These are phyloP conservation scores for Trichophyton mentagrophytes DNA, from an alignment of 2,329 filamentous ascomycete genomes.

Conservation along the genomic window DNA sequence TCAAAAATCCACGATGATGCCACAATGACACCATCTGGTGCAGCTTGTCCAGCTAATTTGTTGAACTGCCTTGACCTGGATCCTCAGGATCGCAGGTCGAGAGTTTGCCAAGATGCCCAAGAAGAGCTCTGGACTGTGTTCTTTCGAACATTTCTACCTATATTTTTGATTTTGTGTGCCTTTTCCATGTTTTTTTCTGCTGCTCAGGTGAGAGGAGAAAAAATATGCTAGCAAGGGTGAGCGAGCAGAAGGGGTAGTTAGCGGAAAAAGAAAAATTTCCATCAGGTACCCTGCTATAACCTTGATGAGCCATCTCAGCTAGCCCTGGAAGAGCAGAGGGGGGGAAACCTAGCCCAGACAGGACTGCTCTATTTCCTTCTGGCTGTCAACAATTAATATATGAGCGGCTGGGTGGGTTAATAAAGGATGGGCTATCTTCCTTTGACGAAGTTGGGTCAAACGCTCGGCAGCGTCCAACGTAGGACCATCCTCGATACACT, in stretches of 20 bases:
- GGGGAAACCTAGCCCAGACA: not conserved
- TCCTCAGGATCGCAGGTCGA: not conserved
- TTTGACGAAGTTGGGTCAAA: not conserved
- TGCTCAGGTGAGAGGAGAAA: not conserved
- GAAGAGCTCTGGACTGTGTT: not conserved
- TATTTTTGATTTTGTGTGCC: not conserved
- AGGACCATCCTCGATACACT: not conserved
- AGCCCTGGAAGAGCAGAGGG: not conserved
- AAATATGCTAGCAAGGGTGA: not conserved
- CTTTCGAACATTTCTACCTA: not conserved
- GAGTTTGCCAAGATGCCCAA: not conserved
- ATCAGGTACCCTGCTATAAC: constrained; percentile 4
- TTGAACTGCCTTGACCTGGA: not conserved
- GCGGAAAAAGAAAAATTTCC: not conserved
- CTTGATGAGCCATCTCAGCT: not conserved
- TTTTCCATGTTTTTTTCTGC: not conserved
- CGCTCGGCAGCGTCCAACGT: not conserved
- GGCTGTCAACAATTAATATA: no score
- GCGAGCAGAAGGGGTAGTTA: not conserved
- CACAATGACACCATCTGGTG: constrained; percentile 2
- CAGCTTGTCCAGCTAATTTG: constrained; percentile 1
- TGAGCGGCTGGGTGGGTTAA: not conserved
- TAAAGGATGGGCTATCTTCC: not conserved
- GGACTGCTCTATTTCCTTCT: not conserved
- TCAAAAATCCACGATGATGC: not conserved